Evolutionary conservation across 2,329 filamentous ascomycete genomes (phyloP).

Genomic region (Elsinoe perseae): DNA sequence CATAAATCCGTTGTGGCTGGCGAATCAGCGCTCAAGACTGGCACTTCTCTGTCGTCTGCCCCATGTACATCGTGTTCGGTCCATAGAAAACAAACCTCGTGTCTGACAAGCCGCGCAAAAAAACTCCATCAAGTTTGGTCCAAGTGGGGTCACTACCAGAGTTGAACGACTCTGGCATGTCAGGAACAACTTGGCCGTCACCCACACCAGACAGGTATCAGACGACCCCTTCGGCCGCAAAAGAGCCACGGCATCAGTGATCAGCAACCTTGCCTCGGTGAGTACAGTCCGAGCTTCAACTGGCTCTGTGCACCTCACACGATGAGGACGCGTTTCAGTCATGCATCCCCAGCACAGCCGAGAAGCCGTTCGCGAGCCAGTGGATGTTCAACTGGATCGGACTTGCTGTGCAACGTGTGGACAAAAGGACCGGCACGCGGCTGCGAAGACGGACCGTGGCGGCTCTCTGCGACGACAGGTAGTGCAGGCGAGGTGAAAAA

Average conservation of each 20-base stretch:
- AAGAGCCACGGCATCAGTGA: conserved; percentile 7
- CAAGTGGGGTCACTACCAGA: conserved; percentile 10
- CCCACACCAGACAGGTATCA: background rate
- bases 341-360: background rate
- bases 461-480: conserved; percentile 10
- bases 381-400: background rate
- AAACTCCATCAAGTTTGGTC: background rate
- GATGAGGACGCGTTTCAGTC: background rate
- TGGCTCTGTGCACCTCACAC: background rate
- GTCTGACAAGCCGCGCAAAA: background rate
- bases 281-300: background rate
- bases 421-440: conserved; percentile 11
- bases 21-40: conserved; percentile 2
- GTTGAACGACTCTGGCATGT: conserved; percentile 3
- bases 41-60: background rate
- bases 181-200: conserved; percentile 7
- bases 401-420: background rate
- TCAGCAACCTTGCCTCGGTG: conserved; percentile 9
- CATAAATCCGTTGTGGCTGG: background rate
- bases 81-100: conserved; percentile 5
- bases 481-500: background rate
- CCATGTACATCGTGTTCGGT: background rate
- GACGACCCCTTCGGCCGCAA: conserved; percentile 3
- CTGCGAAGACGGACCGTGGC: conserved; percentile 11
- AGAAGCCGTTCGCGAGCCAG: conserved; percentile 1